Conservation (phyloP, 2,329 filamentous ascomycete species). For the Colletotrichum sp. region DNA sequence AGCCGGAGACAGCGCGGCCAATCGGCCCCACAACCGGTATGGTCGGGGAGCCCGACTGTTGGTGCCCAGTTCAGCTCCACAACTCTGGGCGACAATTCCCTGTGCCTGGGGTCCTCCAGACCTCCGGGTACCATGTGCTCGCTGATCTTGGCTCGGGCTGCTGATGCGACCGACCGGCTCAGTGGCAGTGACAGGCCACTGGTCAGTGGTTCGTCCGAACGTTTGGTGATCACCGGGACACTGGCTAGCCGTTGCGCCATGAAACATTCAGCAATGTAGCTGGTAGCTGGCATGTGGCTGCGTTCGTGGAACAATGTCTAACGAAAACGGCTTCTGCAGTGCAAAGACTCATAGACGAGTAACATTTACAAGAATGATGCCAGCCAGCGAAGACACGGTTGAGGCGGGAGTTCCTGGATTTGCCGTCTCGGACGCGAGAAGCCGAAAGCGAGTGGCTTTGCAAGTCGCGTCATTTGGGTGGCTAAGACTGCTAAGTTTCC, state of each 20-base stretch:
- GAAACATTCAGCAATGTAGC: neutral
- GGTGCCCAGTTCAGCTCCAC: neutral
- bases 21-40: slow-evolving; percentile 1
- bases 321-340: neutral
- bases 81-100: neutral
- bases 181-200: neutral
- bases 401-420: neutral
- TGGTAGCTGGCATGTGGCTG: neutral
- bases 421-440: neutral
- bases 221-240: neutral
- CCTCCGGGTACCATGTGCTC: neutral
- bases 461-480: slow-evolving; percentile 8
- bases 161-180: neutral
- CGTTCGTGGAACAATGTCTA: neutral
- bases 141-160: neutral
- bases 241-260: neutral
- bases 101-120: neutral
- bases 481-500: neutral
- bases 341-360: neutral
- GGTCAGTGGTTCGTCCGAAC: slow-evolving; percentile 8
- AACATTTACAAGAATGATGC: neutral
- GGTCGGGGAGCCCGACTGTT: slow-evolving; percentile 5
- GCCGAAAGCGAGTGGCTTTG: slow-evolving; percentile 3
- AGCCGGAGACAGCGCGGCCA: neutral
- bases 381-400: neutral